Base-by-base conservation (phyloP, 176 grass and related monocot genomes). In the Eragrostis curvula region DNA sequence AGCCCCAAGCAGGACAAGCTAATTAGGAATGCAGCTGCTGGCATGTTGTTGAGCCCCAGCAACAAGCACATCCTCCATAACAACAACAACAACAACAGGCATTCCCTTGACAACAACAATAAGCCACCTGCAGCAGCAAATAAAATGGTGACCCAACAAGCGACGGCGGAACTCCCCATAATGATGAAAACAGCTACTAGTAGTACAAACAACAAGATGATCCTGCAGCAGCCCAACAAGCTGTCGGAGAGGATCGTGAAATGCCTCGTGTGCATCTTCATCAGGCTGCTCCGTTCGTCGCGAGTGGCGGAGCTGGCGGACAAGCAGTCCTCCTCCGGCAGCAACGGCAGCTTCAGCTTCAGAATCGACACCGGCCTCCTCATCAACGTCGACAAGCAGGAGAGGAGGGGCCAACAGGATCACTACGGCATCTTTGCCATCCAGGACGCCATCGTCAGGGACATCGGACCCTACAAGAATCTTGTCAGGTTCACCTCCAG, bases 401-500 rank as follows among this genome's bases (percentile, higher is more conserved):
- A 80, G 15, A 75, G 60, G 42, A 89, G 88, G 53, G 32, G 32
- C 32, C 96, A 93, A 85, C 92, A 91, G 68, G 92, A 98, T 69
- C 96, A 94, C 68, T 98, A 94, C 50, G 88, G 82, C 39, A 84
- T 99, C 62, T 96, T 99, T 3, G 27, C 46, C 45, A 47, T 93
- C 64, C 90, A 74, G 24, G 96, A 88, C 70, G 91, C 96, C 9
- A 55, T 96, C 56, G 75, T 88, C 16, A 93, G 93, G 42, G 93
- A 99, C 85, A 77, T 93, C n/a, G 92, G 96, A 0, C 89, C 96
- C 20, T 98, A 98, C 87, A 98, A 95, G 76, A 98, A 95, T 28
- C 96, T 93, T 69, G 88, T 98, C 48, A 98, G 81, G 72, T 98
- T 98, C 76, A 83, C 86, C 84, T 78, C 84, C 21, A 77, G 28